These are phyloP conservation scores for Cylindrotheca closterium DNA, from an alignment of 108 stramenopile genomes.

Conservation along the genomic window DNA sequence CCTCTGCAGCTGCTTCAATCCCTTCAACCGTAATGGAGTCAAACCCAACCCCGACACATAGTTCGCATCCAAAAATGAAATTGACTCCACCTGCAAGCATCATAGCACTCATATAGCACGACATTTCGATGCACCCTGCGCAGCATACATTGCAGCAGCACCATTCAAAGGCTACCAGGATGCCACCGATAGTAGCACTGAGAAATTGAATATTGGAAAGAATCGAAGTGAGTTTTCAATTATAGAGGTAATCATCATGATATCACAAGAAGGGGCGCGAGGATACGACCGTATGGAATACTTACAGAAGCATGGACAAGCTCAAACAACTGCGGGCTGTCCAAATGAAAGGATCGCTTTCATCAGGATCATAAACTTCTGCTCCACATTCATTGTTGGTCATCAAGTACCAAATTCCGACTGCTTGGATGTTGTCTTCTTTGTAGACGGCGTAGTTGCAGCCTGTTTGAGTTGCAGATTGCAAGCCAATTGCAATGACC, in stretches of 20 bases:
- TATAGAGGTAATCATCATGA: too few relatives aligned
- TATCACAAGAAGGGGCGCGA: too few relatives aligned
- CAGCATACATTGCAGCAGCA: not conserved
- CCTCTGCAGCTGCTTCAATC: not conserved
- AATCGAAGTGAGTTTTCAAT: too few relatives aligned
- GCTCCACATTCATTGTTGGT: not conserved
- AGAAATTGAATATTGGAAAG: too few relatives aligned
- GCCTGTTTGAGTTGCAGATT: not conserved
- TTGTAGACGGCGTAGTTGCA: not conserved
- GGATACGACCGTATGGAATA: too few relatives aligned
- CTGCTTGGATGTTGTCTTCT: not conserved
- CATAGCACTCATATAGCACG: not conserved
- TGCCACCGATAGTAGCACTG: not conserved
- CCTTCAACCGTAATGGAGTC: not conserved
- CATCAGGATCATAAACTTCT: slow-evolving; percentile 1
- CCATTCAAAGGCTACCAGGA: not conserved
- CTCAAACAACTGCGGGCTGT: not conserved
- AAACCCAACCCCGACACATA: not conserved
- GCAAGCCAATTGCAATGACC: not conserved
- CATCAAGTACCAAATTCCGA: not conserved
- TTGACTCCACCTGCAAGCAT: not conserved
- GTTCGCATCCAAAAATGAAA: not conserved
- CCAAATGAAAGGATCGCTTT: slow-evolving; percentile 1
- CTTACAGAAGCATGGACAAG: not conserved
- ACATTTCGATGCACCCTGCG: not conserved